Conservation (phyloP, 805 yeast species). For the Saccharomyces mikatae region DNA sequence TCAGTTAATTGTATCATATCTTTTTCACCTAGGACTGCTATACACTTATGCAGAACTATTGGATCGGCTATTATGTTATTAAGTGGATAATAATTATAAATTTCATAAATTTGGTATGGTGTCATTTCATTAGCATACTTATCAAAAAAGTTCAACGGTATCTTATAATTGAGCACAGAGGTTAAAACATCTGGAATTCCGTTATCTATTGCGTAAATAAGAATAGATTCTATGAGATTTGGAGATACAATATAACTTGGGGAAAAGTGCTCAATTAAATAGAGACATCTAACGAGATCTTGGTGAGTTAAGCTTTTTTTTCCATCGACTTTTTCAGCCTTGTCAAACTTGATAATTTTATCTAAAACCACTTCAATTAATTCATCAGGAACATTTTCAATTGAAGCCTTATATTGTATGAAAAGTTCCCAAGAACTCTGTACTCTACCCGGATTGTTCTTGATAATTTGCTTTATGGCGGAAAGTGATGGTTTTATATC, state of each 20-base stretch:
- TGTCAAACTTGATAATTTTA: slow-evolving; percentile 36
- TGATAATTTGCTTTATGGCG: slow-evolving; percentile 31
- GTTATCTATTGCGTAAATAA: slow-evolving; percentile 8
- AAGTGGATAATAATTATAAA: slow-evolving; percentile 8
- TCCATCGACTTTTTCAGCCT: slow-evolving; percentile 30
- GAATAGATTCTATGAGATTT: slow-evolving; percentile 10
- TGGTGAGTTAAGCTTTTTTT: slow-evolving; percentile 12
- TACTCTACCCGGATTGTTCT: slow-evolving; percentile 47
- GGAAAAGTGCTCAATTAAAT: slow-evolving; percentile 13
- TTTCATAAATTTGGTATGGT: slow-evolving; percentile 12
- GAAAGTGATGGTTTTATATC: slow-evolving; percentile 15
- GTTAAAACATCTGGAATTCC: slow-evolving; percentile 4
- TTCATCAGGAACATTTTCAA: slow-evolving; percentile 15
- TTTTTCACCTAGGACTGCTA: slow-evolving; percentile 13
- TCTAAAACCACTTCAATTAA: slow-evolving; percentile 27
- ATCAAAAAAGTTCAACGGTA: slow-evolving; percentile 7
- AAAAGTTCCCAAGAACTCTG: slow-evolving; percentile 42
- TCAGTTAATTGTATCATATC: slow-evolving; percentile 6
- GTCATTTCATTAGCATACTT: slow-evolving; percentile 12
- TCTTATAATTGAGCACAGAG: slow-evolving; percentile 5
- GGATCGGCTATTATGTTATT: slow-evolving; percentile 5
- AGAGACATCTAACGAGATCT: slow-evolving; percentile 20
- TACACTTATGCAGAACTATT: slow-evolving; percentile 7
- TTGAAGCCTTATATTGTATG: slow-evolving; percentile 17
- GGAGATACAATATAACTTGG: neutral